These are phyloP conservation scores for Lipomyces sp. DNA, from an alignment of 805 yeast genomes.

Conservation along the genomic window DNA sequence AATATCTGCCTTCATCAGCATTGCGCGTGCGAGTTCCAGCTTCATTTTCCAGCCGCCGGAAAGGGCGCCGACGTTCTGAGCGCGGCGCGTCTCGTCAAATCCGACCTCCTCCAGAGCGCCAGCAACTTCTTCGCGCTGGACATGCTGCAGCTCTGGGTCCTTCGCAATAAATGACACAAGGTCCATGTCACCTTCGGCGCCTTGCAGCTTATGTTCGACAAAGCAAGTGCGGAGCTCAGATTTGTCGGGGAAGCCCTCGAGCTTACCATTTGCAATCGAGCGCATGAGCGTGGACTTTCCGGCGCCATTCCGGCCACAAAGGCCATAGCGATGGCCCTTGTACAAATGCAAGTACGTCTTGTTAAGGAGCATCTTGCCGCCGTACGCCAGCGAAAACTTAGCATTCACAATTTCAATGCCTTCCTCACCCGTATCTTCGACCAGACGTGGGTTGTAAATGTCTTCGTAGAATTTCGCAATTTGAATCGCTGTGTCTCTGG, in stretches of 20 bases:
- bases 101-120: conserved; percentile 80
- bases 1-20: conserved; percentile 96
- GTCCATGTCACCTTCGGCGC: conserved; percentile 87
- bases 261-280: conserved; percentile 91
- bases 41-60: conserved; percentile 99
- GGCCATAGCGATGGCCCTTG: conserved; percentile 95
- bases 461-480: conserved; percentile 24
- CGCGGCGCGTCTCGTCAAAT: conserved; percentile 83
- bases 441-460: conserved; percentile 19
- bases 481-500: conserved; percentile 16
- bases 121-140: conserved; percentile 63
- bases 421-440: conserved; percentile 25
- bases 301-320: conserved; percentile 98
- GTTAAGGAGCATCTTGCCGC: conserved; percentile 93
- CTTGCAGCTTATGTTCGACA: conserved; percentile 95
- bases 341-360: conserved; percentile 83
- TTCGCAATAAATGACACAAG: conserved; percentile 82
- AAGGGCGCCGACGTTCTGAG: conserved; percentile 86
- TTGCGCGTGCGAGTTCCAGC: conserved; percentile 96
- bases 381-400: conserved; percentile 93
- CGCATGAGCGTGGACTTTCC: conserved; percentile 98
- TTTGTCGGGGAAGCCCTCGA: conserved; percentile 95
- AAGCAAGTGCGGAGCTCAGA: conserved; percentile 86
- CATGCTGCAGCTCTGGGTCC: conserved; percentile 72
- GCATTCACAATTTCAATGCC: conserved; percentile 91